Evolutionary conservation across 2,329 filamentous ascomycete species (phyloP).

Genomic region (Xylaria sp.): DNA sequence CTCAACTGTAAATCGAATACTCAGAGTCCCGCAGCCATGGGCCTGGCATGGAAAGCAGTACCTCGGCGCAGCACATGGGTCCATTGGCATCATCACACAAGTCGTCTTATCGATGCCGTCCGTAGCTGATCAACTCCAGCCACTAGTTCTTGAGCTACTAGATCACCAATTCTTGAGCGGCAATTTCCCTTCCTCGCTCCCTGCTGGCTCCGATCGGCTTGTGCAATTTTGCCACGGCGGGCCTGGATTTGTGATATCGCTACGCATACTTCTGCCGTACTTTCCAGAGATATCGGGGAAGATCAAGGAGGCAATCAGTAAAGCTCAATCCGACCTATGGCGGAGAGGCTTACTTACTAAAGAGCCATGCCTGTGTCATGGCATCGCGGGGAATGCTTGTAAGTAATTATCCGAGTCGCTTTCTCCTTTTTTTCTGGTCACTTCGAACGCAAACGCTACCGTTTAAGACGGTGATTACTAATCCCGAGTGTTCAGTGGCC

Average conservation of each 20-base stretch:
- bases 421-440: background rate
- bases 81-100: slow-evolving; percentile 77
- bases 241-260: slow-evolving; percentile 68
- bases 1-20: slow-evolving; percentile 67
- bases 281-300: slow-evolving; percentile 64
- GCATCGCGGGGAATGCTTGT: slow-evolving; percentile 69
- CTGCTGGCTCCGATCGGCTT: slow-evolving; percentile 48
- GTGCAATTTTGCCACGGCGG: slow-evolving; percentile 76
- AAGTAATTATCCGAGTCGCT: background rate
- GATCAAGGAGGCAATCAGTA: slow-evolving; percentile 63
- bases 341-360: slow-evolving; percentile 69
- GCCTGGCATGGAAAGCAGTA: slow-evolving; percentile 71
- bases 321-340: slow-evolving; percentile 64
- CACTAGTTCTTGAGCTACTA: slow-evolving; percentile 64
- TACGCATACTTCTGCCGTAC: slow-evolving; percentile 64
- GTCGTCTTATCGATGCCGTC: slow-evolving; percentile 67
- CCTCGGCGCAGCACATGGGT: slow-evolving; percentile 73
- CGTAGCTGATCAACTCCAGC: slow-evolving; percentile 63
- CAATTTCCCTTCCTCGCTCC: slow-evolving; percentile 69
- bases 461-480: too few species aligned
- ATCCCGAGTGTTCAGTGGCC: slow-evolving; percentile 46
- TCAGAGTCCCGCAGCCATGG: slow-evolving; percentile 65
- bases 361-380: slow-evolving; percentile 72
- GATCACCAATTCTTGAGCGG: slow-evolving; percentile 68
- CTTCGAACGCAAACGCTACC: background rate